Evolutionary conservation across 345 rosid species (phyloP).

Genomic region (Microthlaspi erraticum): DNA sequence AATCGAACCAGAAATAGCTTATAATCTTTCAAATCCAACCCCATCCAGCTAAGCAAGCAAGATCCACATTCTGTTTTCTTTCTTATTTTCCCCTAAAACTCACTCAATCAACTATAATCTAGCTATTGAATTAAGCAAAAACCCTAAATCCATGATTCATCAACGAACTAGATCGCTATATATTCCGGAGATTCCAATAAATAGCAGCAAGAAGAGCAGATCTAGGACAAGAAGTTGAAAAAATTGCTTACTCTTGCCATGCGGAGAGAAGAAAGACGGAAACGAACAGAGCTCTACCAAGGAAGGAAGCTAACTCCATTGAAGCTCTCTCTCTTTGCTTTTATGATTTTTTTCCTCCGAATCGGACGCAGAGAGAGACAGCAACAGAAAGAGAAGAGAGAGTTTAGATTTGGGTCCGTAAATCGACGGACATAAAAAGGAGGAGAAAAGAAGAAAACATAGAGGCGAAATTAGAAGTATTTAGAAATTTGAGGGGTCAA

Average conservation of each 20-base stretch:
- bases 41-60: slow-evolving; percentile 19
- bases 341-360: not conserved
- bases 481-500: slow-evolving; percentile 28
- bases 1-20: not conserved
- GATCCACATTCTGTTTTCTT: slow-evolving; percentile 18
- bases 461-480: slow-evolving; percentile 25
- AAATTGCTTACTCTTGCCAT: slow-evolving; percentile 64
- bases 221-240: slow-evolving; percentile 23
- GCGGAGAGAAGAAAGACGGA: slow-evolving; percentile 77
- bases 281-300: slow-evolving; percentile 73
- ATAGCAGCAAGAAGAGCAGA: too few species aligned
- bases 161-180: slow-evolving; percentile 1
- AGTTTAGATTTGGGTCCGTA: slow-evolving; percentile 34
- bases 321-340: slow-evolving; percentile 1
- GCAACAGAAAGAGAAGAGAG: slow-evolving; percentile 7
- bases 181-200: too few species aligned
- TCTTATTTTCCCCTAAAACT: not conserved
- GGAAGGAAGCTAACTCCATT: slow-evolving; percentile 54
- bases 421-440: slow-evolving; percentile 27
- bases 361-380: slow-evolving; percentile 10
- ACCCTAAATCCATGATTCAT: slow-evolving; percentile 6
- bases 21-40: slow-evolving; percentile 12
- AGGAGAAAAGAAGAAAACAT: slow-evolving; percentile 4
- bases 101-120: not conserved
- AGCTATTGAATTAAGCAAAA: not conserved